phyloP scores from a whole-genome alignment of 2,329 filamentous ascomycete genomes.

The Beauveria sp. region DNA sequence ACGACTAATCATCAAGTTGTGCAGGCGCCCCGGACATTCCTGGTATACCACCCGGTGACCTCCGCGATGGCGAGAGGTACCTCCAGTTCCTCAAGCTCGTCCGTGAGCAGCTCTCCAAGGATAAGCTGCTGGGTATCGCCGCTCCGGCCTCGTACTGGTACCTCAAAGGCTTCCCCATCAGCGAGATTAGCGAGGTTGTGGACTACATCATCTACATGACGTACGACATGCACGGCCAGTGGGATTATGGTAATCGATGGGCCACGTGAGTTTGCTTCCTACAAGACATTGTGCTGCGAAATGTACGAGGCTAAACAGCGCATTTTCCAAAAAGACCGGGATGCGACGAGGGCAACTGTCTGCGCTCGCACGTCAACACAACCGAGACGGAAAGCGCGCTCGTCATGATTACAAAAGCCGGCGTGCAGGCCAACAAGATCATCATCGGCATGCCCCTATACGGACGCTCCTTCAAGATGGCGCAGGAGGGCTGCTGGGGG shows the following conservation, averaged over 20 bases:
- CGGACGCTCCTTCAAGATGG: slow-evolving; percentile 23
- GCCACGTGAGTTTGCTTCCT: background rate
- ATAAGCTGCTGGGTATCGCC: slow-evolving; percentile 17
- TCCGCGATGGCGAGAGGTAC: slow-evolving; percentile 24
- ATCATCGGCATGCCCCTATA: slow-evolving; percentile 23
- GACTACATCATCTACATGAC: slow-evolving; percentile 60
- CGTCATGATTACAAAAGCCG: slow-evolving; percentile 29
- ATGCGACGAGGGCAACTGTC: slow-evolving; percentile 24
- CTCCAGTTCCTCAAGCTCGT: slow-evolving; percentile 21
- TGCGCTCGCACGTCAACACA: slow-evolving; percentile 30
- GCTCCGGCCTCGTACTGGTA: slow-evolving; percentile 32
- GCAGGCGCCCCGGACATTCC: slow-evolving; percentile 16
- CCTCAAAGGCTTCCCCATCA: slow-evolving; percentile 40
- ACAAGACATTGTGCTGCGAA: background rate
- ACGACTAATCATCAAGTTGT: background rate
- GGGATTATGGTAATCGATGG: slow-evolving; percentile 33
- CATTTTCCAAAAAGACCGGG: slow-evolving; percentile 14
- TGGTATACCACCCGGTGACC: slow-evolving; percentile 18
- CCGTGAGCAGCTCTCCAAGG: slow-evolving; percentile 10
- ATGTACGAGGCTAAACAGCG: too few species aligned
- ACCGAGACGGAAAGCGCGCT: slow-evolving; percentile 30
- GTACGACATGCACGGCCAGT: slow-evolving; percentile 66
- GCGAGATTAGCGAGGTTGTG: slow-evolving; percentile 36
- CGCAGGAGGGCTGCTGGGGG: slow-evolving; percentile 18
- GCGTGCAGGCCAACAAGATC: slow-evolving; percentile 24